A percentile compares a stretch with the other conserved stretches of the same genome.
phyloP scores from a whole-genome alignment of 768 basidiomycete species.

The Tylopilus cervinicoccineus region DNA sequence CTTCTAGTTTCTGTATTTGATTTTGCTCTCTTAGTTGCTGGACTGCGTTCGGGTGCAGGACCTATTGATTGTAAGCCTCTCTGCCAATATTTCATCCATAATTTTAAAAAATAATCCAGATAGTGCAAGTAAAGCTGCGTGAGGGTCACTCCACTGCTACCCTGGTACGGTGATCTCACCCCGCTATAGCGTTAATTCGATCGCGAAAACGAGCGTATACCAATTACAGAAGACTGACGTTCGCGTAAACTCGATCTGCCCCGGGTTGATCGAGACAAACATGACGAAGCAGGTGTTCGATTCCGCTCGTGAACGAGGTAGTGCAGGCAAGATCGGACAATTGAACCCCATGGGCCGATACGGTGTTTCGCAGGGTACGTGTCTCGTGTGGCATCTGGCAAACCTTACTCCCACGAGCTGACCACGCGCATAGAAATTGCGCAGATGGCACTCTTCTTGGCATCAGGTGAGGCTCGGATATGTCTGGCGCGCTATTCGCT shows the following conservation, averaged over 20 bases:
- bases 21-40: slow-evolving; percentile 60
- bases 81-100: neutral
- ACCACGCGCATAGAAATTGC: slow-evolving; percentile 66
- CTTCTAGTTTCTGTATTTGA: slow-evolving; percentile 1
- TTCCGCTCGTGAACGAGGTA: slow-evolving; percentile 71
- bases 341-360: slow-evolving; percentile 81
- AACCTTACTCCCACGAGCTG: slow-evolving; percentile 14
- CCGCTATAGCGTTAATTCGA: slow-evolving; percentile 68
- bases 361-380: slow-evolving; percentile 72
- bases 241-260: slow-evolving; percentile 87
- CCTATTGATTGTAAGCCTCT: slow-evolving; percentile 66
- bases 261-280: slow-evolving; percentile 89
- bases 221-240: slow-evolving; percentile 80
- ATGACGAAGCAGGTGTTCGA: slow-evolving; percentile 84
- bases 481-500: neutral
- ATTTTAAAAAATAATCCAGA: slow-evolving; percentile 44
- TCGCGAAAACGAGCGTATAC: slow-evolving; percentile 78
- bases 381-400: neutral
- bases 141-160: slow-evolving; percentile 27
- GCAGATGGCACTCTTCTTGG: slow-evolving; percentile 78
- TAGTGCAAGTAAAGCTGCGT: slow-evolving; percentile 93
- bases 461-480: slow-evolving; percentile 57
- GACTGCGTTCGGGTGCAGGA: slow-evolving; percentile 79
- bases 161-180: slow-evolving; percentile 4
- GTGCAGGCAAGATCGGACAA: slow-evolving; percentile 67